These are phyloP conservation scores for Nakaseomyces uthaithaninus DNA, from an alignment of 1,139 yeast species.

Conservation along the genomic window DNA sequence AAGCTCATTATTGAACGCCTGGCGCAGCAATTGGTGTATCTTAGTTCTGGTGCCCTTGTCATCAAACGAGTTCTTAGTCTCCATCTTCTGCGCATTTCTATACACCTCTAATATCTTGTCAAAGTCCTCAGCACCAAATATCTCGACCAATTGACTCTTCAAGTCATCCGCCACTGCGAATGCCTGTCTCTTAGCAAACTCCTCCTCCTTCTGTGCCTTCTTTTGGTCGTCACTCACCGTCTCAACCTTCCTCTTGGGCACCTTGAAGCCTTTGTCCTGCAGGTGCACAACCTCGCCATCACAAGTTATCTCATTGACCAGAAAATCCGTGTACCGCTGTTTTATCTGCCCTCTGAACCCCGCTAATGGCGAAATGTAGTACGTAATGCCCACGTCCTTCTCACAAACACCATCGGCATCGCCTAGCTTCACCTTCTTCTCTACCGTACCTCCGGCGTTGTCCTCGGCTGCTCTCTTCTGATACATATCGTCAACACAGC, in stretches of 20 bases:
- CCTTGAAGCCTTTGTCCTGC: slow-evolving; percentile 57
- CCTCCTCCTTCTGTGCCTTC: slow-evolving; percentile 33
- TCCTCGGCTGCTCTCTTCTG: slow-evolving; percentile 4
- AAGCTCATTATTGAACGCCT: slow-evolving; percentile 62
- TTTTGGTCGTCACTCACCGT: slow-evolving; percentile 35
- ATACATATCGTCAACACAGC: not conserved
- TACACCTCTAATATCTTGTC: slow-evolving; percentile 50
- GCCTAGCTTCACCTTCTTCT: slow-evolving; percentile 5
- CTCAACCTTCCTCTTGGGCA: slow-evolving; percentile 44
- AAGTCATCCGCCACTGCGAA: slow-evolving; percentile 43
- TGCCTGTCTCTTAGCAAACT: slow-evolving; percentile 37
- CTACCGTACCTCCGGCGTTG: not conserved
- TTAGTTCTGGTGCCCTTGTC: slow-evolving; percentile 68
- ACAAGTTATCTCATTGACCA: slow-evolving; percentile 76
- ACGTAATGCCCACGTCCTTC: slow-evolving; percentile 76
- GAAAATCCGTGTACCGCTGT: slow-evolving; percentile 87
- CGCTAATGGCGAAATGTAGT: slow-evolving; percentile 46
- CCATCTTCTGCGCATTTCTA: slow-evolving; percentile 50
- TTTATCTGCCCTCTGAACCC: slow-evolving; percentile 78
- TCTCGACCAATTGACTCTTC: slow-evolving; percentile 40
- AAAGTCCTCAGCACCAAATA: slow-evolving; percentile 55
- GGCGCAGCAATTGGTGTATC: slow-evolving; percentile 69
- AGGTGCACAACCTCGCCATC: slow-evolving; percentile 69
- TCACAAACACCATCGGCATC: slow-evolving; percentile 36
- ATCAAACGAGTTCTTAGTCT: slow-evolving; percentile 48